These are phyloP conservation scores for Arxiozyma telluris DNA, from an alignment of 1,139 yeast species.

Conservation along the genomic window DNA sequence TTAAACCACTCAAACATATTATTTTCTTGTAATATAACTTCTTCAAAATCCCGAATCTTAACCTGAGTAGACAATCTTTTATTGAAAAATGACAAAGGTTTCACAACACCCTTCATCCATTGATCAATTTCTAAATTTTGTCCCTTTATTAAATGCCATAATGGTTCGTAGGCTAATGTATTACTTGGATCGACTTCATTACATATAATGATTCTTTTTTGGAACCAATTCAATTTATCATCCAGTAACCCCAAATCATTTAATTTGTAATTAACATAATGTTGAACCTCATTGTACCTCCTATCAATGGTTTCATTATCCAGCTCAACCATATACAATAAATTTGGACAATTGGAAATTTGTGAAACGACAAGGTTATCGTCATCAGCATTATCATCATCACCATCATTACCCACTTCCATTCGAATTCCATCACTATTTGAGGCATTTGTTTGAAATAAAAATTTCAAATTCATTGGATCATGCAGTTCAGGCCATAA, in stretches of 20 bases:
- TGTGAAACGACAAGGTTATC: conserved; percentile 14
- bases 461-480: conserved; percentile 16
- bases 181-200: conserved; percentile 15
- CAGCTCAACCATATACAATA: conserved; percentile 21
- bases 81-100: conserved; percentile 22
- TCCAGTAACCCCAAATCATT: conserved; percentile 5
- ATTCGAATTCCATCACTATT: neutral
- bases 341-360: conserved; percentile 13
- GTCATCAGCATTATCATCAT: conserved; percentile 5
- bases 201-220: conserved; percentile 20
- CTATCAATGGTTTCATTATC: conserved; percentile 12
- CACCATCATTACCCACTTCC: neutral
- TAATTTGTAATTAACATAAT: conserved; percentile 13
- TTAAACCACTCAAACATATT: conserved; percentile 2
- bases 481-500: conserved; percentile 29
- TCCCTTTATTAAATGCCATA: conserved; percentile 13
- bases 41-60: conserved; percentile 17
- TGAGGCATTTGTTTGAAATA: conserved; percentile 8
- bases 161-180: conserved; percentile 12
- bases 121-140: conserved; percentile 9
- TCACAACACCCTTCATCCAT: conserved; percentile 22
- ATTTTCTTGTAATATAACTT: neutral
- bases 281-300: conserved; percentile 12
- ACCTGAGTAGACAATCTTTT: conserved; percentile 8
- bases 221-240: conserved; percentile 14